Conservation (phyloP, 129 eudicot genomes). For the Pittosporum tobira region DNA sequence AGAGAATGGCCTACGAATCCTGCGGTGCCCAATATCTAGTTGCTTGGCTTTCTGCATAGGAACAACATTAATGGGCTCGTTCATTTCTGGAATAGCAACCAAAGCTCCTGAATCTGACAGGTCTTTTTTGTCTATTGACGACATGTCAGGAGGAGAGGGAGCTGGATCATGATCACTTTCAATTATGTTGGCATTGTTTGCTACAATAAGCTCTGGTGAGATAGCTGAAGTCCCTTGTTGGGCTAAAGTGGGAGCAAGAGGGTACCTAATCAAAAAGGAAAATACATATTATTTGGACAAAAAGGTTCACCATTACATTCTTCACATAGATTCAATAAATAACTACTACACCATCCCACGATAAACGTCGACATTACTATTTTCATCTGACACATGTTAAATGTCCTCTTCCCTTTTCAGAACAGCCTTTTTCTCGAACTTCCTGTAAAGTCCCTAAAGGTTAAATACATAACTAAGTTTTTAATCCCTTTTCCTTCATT, state of each 20-base stretch:
- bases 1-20: constrained; percentile 92
- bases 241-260: constrained; percentile 22
- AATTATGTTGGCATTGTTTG: constrained; percentile 31
- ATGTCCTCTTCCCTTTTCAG: too few relatives aligned
- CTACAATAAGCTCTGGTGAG: constrained; percentile 22
- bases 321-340: too few relatives aligned
- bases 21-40: constrained; percentile 65
- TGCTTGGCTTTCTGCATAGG: constrained; percentile 61
- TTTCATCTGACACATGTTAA: too few relatives aligned
- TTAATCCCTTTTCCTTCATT: too few relatives aligned
- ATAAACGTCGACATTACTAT: too few relatives aligned
- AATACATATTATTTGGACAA: too few relatives aligned
- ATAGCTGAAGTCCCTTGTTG: constrained; percentile 33
- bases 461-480: too few relatives aligned
- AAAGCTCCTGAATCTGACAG: constrained; percentile 53
- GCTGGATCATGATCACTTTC: constrained; percentile 78
- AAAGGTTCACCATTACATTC: too few relatives aligned
- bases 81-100: constrained; percentile 40
- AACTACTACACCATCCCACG: too few relatives aligned
- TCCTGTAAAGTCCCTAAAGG: too few relatives aligned
- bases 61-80: constrained; percentile 42
- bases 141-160: constrained; percentile 50
- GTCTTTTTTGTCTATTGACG: constrained; percentile 37
- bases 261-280: constrained; percentile 43
- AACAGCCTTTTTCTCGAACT: too few relatives aligned